Evolutionary conservation across 176 grass and related monocot genomes (phyloP).

Genomic region (Lolium multiflorum): DNA sequence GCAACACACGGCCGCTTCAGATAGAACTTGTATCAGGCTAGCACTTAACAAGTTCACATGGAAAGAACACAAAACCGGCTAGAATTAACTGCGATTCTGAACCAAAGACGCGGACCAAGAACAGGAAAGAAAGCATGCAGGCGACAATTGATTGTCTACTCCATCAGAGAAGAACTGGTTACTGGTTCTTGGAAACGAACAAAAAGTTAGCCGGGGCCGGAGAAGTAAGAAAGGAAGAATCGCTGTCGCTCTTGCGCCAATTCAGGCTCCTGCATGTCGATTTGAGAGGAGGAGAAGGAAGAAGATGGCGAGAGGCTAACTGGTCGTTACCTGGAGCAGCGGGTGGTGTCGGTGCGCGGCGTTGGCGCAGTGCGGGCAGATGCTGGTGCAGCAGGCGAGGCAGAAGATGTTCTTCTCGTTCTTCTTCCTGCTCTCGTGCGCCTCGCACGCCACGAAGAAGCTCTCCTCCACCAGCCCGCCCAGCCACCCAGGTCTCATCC

Average conservation of each 20-base stretch:
- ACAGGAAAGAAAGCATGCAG: no score
- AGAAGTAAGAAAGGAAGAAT: no score
- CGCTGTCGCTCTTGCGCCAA: not conserved
- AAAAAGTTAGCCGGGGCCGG: no score
- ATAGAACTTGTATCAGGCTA: no score
- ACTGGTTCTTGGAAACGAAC: no score
- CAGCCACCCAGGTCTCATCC: slow-evolving; percentile 69
- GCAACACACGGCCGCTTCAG: no score
- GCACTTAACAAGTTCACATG: no score
- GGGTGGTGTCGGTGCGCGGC: slow-evolving; percentile 67
- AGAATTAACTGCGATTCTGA: no score
- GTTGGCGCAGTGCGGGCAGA: slow-evolving; percentile 82
- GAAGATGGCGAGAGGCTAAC: not conserved
- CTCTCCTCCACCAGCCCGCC: slow-evolving; percentile 74
- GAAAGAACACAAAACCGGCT: no score
- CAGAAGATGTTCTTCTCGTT: slow-evolving; percentile 99
- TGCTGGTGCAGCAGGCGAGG: slow-evolving; percentile 84
- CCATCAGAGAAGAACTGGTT: no score
- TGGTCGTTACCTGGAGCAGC: slow-evolving; percentile 65
- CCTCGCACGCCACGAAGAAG: slow-evolving; percentile 82
- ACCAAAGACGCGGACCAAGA: no score
- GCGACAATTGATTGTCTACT: no score
- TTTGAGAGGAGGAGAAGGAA: not conserved
- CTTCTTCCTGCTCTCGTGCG: slow-evolving; percentile 77
- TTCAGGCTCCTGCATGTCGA: not conserved